Conservation (phyloP, 352 stramenopile species). For the Phytophthora boehmeriae region DNA sequence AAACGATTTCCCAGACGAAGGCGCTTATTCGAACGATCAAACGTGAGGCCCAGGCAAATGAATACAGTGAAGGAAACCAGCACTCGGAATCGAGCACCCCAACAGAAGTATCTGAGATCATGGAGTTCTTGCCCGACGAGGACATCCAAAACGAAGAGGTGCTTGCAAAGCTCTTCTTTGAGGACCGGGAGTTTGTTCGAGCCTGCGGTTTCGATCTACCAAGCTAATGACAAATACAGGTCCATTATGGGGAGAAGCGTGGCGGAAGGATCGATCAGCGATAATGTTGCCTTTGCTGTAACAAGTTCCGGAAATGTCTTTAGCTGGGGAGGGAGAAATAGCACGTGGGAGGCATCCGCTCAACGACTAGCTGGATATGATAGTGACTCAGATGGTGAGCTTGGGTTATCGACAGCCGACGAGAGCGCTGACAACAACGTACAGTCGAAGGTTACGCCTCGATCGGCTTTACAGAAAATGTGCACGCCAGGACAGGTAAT, state of each 20-base stretch:
- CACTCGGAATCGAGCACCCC: constrained; percentile 8
- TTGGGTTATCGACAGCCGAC: constrained; percentile 14
- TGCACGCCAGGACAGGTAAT: constrained; percentile 44
- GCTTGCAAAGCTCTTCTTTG: constrained; percentile 68
- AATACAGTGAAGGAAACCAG: constrained; percentile 7
- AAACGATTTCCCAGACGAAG: constrained; percentile 38
- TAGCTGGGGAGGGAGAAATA: constrained; percentile 87
- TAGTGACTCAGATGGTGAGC: constrained; percentile 30
- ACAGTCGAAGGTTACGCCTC: constrained; percentile 44
- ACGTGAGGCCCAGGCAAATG: constrained; percentile 16
- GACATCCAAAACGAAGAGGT: constrained; percentile 51
- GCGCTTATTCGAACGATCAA: constrained; percentile 25
- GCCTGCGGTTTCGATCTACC: constrained; percentile 67
- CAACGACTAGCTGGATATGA: constrained; percentile 35
- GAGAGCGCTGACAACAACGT: constrained; percentile 8
- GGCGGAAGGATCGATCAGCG: constrained; percentile 72
- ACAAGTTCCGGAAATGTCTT: constrained; percentile 86
- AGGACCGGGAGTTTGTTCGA: constrained; percentile 72
- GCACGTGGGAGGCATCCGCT: constrained; percentile 40
- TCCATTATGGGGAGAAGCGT: constrained; percentile 91
- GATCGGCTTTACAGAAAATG: constrained; percentile 65
- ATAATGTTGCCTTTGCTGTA: constrained; percentile 89
- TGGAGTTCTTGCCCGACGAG: constrained; percentile 24
- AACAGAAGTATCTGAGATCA: constrained; percentile 32
- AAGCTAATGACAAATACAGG: constrained; percentile 89